Evolutionary conservation across 1,284 basidiomycete genomes (phyloP).

Genomic region (Schizopora paradoxa): DNA sequence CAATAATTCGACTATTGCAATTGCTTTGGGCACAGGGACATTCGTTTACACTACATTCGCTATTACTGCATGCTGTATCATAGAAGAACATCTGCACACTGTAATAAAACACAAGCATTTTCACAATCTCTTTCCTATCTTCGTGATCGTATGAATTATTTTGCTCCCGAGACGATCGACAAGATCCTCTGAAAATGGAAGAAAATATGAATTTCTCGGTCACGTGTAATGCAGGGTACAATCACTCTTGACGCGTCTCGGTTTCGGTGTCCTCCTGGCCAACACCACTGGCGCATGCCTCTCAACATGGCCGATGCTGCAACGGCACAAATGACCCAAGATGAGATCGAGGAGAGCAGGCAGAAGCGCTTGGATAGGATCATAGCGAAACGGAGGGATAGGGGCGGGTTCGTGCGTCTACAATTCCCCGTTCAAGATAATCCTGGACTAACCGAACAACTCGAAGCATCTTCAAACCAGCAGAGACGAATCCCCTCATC

Average conservation of each 20-base stretch:
- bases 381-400: conserved; percentile 13
- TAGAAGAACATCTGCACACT: conserved; percentile 2
- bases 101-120: not conserved
- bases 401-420: conserved; percentile 17
- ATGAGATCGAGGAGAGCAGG: conserved; percentile 10
- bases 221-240: too few species aligned
- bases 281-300: too few species aligned
- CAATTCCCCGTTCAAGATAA: not conserved
- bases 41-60: not conserved
- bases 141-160: too few species aligned
- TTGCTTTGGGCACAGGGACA: not conserved
- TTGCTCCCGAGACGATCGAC: too few species aligned
- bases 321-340: too few species aligned
- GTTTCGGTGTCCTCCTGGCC: too few species aligned
- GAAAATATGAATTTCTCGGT: too few species aligned
- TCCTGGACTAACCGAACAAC: not conserved
- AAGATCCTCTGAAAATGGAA: too few species aligned
- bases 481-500: conserved; percentile 33
- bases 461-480: conserved; percentile 35
- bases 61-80: conserved; percentile 9
- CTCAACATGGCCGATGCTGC: too few species aligned
- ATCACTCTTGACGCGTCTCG: too few species aligned
- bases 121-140: not conserved
- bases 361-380: conserved; percentile 12
- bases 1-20: conserved; percentile 1